Conservation (phyloP, 139 green algal genomes). For the Mesostigma viride region DNA sequence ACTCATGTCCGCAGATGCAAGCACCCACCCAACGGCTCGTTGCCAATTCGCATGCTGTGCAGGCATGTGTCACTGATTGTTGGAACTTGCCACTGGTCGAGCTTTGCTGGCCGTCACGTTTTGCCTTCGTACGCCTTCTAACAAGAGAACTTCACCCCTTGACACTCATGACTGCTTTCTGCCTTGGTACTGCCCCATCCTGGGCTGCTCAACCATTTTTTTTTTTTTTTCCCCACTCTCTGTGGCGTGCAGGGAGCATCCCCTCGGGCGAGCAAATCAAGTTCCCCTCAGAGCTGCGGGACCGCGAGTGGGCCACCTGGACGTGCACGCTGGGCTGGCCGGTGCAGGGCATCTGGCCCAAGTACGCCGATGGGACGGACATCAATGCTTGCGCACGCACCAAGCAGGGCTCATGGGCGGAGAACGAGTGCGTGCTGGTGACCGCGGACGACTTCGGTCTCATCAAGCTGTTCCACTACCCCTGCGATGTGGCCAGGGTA, state of each 20-base stretch:
- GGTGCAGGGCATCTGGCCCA: slow-evolving; percentile 20
- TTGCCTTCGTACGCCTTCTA: no score
- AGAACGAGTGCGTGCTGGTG: slow-evolving; percentile 6
- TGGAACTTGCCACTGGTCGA: background rate
- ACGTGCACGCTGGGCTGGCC: slow-evolving; percentile 10
- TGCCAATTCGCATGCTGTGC: no score
- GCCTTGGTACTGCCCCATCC: no score
- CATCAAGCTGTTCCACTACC: slow-evolving; percentile 22
- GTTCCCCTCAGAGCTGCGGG: slow-evolving; percentile 28
- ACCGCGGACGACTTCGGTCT: slow-evolving; percentile 18
- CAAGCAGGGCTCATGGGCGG: background rate
- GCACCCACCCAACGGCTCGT: no score
- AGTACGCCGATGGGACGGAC: slow-evolving; percentile 11
- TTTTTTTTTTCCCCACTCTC: no score
- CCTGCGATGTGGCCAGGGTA: slow-evolving; percentile 38
- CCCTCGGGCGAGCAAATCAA: slow-evolving; percentile 22
- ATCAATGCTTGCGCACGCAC: slow-evolving; percentile 11
- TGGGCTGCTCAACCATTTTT: no score
- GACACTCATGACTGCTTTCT: no score
- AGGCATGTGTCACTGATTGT: background rate
- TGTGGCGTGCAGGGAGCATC: background rate
- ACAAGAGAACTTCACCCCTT: background rate
- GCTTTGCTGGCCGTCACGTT: no score
- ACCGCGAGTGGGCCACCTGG: slow-evolving; percentile 14
- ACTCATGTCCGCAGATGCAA: no score